Base-by-base conservation (phyloP, 495 filamentous ascomycete species). In the Xylaria scruposa region DNA sequence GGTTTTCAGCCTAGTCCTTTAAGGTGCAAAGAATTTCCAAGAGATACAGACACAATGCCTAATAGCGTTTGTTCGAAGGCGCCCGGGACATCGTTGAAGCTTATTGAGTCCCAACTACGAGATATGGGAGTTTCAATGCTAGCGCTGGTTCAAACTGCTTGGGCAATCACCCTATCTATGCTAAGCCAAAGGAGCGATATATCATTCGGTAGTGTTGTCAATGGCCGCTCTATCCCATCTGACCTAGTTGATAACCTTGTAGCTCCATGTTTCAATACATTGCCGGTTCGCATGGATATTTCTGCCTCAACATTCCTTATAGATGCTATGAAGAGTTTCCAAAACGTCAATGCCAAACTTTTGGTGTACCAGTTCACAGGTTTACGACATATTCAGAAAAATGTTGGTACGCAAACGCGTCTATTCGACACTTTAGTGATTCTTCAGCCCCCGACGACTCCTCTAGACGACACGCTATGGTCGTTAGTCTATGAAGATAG, bases 191-290 rank as follows among this genome's bases (percentile, higher is more conserved):
- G 83, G 38, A 70, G 76, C 0, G 93, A 96, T 72, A 73, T 97
- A n/a, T 94, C 92, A 80, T 96, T 97, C 68, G 93, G 93, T 0
- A 94, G 89, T 73, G 90, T 96, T 8, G 87, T 93, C 67, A 93
- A 88, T 74, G 94, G 93, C 1, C 88, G 93, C 44, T 90, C 89
- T 0, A 74, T 92, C 13, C 80, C 90, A 3, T 76, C 94, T 24
- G 85, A 91, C 29, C 85, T 86, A 4, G 84, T 95, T 36, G 88
- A 93, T 15, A 84, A 89, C 6, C 88, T 97, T 10, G 87, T 97
- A 26, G 91, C 92, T 1, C 95, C 95, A 1, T 94, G 93, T 77
- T 96, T 97, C 81, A 97, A 95, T 71, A 97, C 95, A 0, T 83
- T 97, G 26, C 94, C 95, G 1, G 81, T 94, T n/a, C 86, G 94